Percentiles rank a stretch among this genome's conserved stretches.
Evolutionary conservation across 257 asterid species (phyloP).

Genomic region (Capsicum pubescens): DNA sequence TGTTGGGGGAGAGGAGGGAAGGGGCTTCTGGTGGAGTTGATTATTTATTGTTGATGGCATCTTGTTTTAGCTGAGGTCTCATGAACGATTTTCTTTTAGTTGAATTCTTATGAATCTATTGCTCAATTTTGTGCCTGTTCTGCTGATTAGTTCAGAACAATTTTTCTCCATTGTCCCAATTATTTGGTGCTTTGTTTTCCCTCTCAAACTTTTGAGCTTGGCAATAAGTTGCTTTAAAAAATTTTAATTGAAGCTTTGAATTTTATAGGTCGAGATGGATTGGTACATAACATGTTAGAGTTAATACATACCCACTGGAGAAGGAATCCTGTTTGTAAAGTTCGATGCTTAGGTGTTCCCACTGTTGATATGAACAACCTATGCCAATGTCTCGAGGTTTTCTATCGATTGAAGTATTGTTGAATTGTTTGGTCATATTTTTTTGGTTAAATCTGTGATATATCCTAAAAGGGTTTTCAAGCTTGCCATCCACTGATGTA

Average conservation of each 20-base stretch:
- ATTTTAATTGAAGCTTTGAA: slow-evolving; percentile 30
- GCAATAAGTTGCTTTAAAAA: neutral
- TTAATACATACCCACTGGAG: slow-evolving; percentile 97
- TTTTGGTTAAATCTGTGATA: neutral
- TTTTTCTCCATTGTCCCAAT: neutral
- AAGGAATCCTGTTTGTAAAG: slow-evolving; percentile 88
- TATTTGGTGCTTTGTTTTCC: neutral
- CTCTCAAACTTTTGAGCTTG: slow-evolving; percentile 1
- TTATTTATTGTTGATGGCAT: neutral
- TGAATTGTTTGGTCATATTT: neutral
- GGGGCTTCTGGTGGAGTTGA: neutral
- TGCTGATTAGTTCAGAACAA: neutral
- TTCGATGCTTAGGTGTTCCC: slow-evolving; percentile 97
- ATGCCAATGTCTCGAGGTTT: slow-evolving; percentile 89
- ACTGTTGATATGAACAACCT: slow-evolving; percentile 93
- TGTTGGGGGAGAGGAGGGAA: neutral
- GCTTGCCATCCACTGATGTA: neutral
- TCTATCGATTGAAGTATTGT: slow-evolving; percentile 35
- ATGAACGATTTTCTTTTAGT: neutral
- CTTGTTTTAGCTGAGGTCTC: neutral
- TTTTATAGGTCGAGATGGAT: slow-evolving; percentile 91
- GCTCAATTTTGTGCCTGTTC: neutral
- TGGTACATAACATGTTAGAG: slow-evolving; percentile 99
- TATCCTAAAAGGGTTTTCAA: neutral
- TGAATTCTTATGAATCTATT: neutral